Conservation (phyloP, 2,329 filamentous ascomycete genomes). For the Penicillium decumbens region DNA sequence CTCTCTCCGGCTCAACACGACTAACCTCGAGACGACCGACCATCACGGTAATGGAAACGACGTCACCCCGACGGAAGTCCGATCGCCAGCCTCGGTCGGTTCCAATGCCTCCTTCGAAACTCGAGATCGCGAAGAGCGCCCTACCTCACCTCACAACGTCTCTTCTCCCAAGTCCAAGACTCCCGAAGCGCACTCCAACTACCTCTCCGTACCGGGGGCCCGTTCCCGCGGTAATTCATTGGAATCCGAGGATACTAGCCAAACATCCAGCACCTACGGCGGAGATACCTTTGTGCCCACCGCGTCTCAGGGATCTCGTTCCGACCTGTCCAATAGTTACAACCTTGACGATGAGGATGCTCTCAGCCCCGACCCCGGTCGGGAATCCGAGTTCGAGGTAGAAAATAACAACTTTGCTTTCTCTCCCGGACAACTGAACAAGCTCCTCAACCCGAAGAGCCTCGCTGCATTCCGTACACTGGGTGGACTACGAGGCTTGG, state of each 20-base stretch:
- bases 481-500: conserved; percentile 66
- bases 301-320: conserved; percentile 41
- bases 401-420: conserved; percentile 68
- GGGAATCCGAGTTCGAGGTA: conserved; percentile 64
- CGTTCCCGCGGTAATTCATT: conserved; percentile 62
- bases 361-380: conserved; percentile 64
- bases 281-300: conserved; percentile 52
- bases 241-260: conserved; percentile 56
- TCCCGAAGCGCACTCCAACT: conserved; percentile 51
- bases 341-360: conserved; percentile 60
- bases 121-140: conserved; percentile 50
- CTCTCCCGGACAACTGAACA: conserved; percentile 67
- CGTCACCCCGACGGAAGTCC: conserved; percentile 48
- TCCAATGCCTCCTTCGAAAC: conserved; percentile 56
- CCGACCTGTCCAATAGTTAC: conserved; percentile 43
- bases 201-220: conserved; percentile 60
- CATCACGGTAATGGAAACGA: conserved; percentile 30
- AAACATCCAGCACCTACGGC: conserved; percentile 50
- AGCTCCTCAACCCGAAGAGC: conserved; percentile 75
- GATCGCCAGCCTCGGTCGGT: conserved; percentile 50
- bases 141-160: conserved; percentile 64
- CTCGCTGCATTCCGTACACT: conserved; percentile 69
- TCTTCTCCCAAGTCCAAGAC: conserved; percentile 57
- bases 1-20: conserved; percentile 37
- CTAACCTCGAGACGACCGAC: conserved; percentile 31